Evolutionary conservation across 1,139 yeast species (phyloP), one percentile per base, ranked within the genome.

Genomic region (Yamadazyma epiphylla): DNA sequence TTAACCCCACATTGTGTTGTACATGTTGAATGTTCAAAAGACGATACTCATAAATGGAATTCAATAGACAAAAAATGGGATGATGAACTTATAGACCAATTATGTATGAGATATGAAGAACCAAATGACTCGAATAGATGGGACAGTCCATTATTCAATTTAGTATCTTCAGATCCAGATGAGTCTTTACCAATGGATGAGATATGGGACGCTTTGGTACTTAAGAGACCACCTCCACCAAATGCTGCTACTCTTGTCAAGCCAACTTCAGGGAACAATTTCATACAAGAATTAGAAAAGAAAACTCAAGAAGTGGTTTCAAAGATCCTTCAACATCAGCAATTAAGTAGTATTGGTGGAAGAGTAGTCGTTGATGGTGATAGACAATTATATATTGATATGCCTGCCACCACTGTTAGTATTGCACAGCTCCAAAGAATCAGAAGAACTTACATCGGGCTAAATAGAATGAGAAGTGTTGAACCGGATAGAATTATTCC

Each of bases 61-160:
- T 24, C 30, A 4, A 14, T 32, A 8, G 24, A 21, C 12, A 24
- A 29, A 4, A 58, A 63, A 26, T 89, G 97, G 97, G 81, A 77
- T 22, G 69, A 66, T 2, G 81, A 74, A 23, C 57, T 87, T 28
- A 64, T 89, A 28, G 70, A 70, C 14, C 91, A 83, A 32, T 60
- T 91, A 39, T 72, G 78, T 4, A 84, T 88, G 77, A 59, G 98
- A 40, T 94, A 81, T 49, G 98, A 91, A 55, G 98, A 91, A 53
- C 99, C 99, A 1, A 84, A 86, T 48, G 79, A 80, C 13, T 74
- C 76, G 49, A 76, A 82, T 22, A 65, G 96, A 37, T 91, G 98
- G 98, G 99, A 91, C 52, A 78, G 95, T 4, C 99, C 99, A 2
- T 60, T 89, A 39, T 82, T 87, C 52, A 77, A 86, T 0, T 56